Evolutionary conservation across 306 rosid genomes (phyloP), one percentile per base, ranked within the genome.

Genomic region (Fragaria iinumae): DNA sequence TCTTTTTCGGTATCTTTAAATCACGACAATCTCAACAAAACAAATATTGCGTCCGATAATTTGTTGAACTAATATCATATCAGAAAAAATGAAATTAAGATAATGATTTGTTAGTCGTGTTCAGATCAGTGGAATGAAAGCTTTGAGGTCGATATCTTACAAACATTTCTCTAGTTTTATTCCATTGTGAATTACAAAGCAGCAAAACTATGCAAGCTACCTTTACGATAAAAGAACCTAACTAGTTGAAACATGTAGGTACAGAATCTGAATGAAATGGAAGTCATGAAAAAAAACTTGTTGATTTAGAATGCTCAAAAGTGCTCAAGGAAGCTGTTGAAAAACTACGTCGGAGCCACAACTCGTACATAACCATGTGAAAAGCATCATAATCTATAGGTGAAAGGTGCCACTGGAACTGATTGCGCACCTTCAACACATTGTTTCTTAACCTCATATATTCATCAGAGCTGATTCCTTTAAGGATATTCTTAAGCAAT

Each of bases 331-430:
- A 59, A 71, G 81, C 57, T 75, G 79, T 80, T 17, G 86, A 72
- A 23, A 88, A 76, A 83, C 92, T 88, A 78, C 93, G 80, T 44
- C 98, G 92, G 41, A 91, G 93, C 98, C 98, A 93, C 66, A 91
- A 65, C 76, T 93, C 96, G 65, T 89, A 91, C 93, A 91, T 88
- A 39, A 91, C 93, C 98, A 89, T 93, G 76, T 89, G 80, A 79
- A 93, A 93, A 45, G 90, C 90, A 76, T 93, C 98, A 45, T 78
- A 93, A 59, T 91, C 90, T 6, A 69, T 72, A 0, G 93, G 92
- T 10, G 88, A 75, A 80, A 79, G 75, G 84, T 93, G 91, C 98
- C 98, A 93, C n/a, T 87, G 86, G 75, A 93, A 93, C 69, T 91
- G 98, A 78, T 82, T 75, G 45, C 97, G 86, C 72, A 83, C 96